phyloP scores from a whole-genome alignment of 169 alveolate species.

The Cyclospora cayetanensis region DNA sequence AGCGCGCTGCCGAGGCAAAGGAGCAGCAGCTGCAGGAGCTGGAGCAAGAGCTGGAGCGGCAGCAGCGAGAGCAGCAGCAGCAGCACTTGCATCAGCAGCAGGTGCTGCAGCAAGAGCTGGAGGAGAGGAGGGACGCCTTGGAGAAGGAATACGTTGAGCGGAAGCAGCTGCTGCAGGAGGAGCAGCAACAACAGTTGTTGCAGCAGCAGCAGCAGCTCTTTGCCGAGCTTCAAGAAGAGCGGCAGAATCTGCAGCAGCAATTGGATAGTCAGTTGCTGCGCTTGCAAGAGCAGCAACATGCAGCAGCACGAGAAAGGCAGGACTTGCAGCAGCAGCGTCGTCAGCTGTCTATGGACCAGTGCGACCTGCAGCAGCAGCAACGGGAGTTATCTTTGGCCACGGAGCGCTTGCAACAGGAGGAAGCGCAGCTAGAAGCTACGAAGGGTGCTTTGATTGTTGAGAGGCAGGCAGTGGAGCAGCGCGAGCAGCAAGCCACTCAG shows the following conservation, averaged over 20 bases:
- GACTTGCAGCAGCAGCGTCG: too few relatives aligned
- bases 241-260: constrained; percentile 40
- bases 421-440: background rate
- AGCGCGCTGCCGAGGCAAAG: background rate
- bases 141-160: too few relatives aligned
- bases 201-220: constrained; percentile 15
- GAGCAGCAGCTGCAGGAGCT: constrained; percentile 2
- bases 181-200: background rate
- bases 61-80: background rate
- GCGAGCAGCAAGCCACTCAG: background rate
- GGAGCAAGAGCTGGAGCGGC: background rate
- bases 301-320: background rate
- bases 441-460: too few relatives aligned
- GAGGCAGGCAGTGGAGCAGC: too few relatives aligned
- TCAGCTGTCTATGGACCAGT: background rate
- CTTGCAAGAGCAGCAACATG: background rate
- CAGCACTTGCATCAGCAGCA: background rate
- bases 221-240: background rate
- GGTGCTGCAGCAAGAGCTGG: constrained; percentile 9
- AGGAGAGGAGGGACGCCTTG: background rate
- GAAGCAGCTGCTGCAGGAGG: background rate
- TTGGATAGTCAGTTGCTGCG: background rate
- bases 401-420: background rate
- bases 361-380: constrained; percentile 17
- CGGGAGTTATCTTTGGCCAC: background rate